These are phyloP conservation scores for Bauhinia variegata DNA, from an alignment of 306 rosid species.

Conservation along the genomic window DNA sequence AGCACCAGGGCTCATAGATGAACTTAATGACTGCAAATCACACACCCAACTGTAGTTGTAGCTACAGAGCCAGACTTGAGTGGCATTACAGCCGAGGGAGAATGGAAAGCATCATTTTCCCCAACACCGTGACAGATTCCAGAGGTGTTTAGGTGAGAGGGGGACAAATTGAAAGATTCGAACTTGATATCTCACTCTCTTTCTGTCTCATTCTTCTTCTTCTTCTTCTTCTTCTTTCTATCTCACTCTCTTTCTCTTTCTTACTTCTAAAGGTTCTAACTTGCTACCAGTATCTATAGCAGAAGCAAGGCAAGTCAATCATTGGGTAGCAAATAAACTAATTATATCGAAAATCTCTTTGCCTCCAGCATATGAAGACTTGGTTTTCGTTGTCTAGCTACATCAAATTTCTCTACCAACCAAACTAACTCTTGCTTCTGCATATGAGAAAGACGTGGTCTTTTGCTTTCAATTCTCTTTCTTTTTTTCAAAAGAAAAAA, in stretches of 20 bases:
- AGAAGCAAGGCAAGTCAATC: slow-evolving; percentile 56
- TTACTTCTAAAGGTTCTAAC: slow-evolving; percentile 34
- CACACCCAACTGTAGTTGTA: too few species aligned
- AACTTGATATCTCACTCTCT: too few species aligned
- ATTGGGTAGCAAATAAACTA: slow-evolving; percentile 60
- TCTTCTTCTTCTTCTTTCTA: too few species aligned
- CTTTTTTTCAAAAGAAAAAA: too few species aligned
- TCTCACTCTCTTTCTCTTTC: slow-evolving; percentile 23
- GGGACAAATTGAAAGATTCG: slow-evolving; percentile 50
- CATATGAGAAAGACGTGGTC: slow-evolving; percentile 64
- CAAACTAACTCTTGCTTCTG: slow-evolving; percentile 26
- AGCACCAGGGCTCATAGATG: too few species aligned
- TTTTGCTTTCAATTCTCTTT: too few species aligned
- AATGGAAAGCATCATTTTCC: slow-evolving; percentile 50
- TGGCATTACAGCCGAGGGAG: slow-evolving; percentile 84
- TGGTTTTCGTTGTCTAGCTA: slow-evolving; percentile 47
- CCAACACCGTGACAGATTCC: slow-evolving; percentile 59
- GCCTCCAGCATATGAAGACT: slow-evolving; percentile 29
- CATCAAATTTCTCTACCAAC: slow-evolving; percentile 33
- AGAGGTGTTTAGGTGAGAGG: slow-evolving; percentile 50
- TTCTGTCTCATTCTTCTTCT: too few species aligned
- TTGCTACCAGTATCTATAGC: slow-evolving; percentile 26
- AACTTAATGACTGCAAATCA: too few species aligned
- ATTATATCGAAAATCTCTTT: slow-evolving; percentile 49
- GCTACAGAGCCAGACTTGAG: slow-evolving; percentile 86